Base-by-base conservation (phyloP, 1,284 basidiomycete species). In the Cutaneotrichosporon sp. region DNA sequence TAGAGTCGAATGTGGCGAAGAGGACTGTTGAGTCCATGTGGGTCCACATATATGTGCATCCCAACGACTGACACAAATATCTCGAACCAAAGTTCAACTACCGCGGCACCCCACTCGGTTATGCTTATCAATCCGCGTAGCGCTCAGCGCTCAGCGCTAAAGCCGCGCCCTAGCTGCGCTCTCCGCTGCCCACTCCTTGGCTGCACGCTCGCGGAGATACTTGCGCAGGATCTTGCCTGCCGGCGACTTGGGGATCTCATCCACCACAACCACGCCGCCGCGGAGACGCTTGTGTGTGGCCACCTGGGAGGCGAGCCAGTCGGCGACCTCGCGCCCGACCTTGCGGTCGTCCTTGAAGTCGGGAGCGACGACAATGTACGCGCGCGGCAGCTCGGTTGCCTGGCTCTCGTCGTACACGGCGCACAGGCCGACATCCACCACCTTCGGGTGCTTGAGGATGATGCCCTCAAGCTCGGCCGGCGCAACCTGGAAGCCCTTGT, bases 391-490 rank as follows among this genome's bases (percentile, higher is more conserved):
- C 43, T 64, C 63, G 1, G 90, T 91, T 2, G 86, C 88, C 68
- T 89, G 83, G 54, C 81, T 81, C 2, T 80, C 79, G 61, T 83
- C 84, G 4, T 87, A 81, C 0, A 91, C 79, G 3, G 89, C 88
- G 59, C 91, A 85, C 6, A 91, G 89, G 10, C 86, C 89, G 0
- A 83, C 82, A 67, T 91, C 89, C 2, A 84, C 84, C 22, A 91
- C 82, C 2, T 88, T 84, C 0, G 87, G 86, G 68, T 92, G 88
- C 6, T 84, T 83, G 16, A 92, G 78, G 1, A 93, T 83, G 0
- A 91, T 74, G 34, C 84, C 83, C 72, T 93, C 91, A 1, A 93
- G 82, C 68, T 92, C 91, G 0, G 91, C 90, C 0, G 91, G 91
- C 0, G 91, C 86, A n/a, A 93, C 91, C 82, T 79, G 77, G 60